Base-by-base conservation (phyloP, 148 eudicot species). In the Cornus florida region DNA sequence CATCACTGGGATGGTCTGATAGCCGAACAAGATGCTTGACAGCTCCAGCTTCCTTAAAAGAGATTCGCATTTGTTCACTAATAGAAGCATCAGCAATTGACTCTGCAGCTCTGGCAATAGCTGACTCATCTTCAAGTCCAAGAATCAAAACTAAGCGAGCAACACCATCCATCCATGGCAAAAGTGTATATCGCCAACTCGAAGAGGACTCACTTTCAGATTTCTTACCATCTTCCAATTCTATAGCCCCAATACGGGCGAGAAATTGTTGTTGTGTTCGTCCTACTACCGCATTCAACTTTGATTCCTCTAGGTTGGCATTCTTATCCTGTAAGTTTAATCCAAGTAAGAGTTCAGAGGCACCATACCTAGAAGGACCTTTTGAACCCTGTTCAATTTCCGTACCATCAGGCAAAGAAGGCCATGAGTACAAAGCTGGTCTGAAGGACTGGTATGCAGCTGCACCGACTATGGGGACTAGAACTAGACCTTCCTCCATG, bases 71-170 rank as follows among this genome's bases (percentile, higher is more conserved):
- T 76, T 78, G 82, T 72, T 92, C 95, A 73, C 78, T 91, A 72
- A 94, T 76, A 73, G 89, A 86, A 23, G 92, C 91, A 84, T 80
- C 89, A 75, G 97, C 92, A 88, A 94, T 89, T 48, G 90, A 80
- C 77, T 91, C 89, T 38, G 95, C 92, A 66, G 95, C 97, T 88
- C 86, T 86, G 31, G 84, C 82, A 76, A 92, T 83, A 50, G 98
- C 97, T 3, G 82, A 78, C 75, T 91, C 98, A 82, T 94, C 94
- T 80, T 92, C 89, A 66, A 94, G 89, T 79, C 84, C 97, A 82
- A 94, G 93, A 87, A 94, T 92, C 80, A 94, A 77, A 71, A 89
- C 97, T 89, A 94, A 77, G 5, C 97, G 94, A 64, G 97, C 98
- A 86, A 92, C 86, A 77, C 92, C 98, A 86, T 94, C 97, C 76